phyloP scores from a whole-genome alignment of 257 asterid genomes.

The Cynanchum wilfordii region DNA sequence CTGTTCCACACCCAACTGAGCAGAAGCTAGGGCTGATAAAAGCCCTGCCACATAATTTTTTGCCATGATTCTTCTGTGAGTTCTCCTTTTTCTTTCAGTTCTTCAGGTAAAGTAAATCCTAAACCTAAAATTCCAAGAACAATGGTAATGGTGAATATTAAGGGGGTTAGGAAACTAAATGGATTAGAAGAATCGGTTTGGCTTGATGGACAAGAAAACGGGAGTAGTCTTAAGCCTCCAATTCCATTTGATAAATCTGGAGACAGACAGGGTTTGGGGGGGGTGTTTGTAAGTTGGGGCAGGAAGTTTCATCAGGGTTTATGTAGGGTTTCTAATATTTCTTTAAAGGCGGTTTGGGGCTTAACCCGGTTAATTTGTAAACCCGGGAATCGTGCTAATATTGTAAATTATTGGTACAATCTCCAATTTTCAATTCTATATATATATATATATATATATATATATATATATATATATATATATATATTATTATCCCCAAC shows the following conservation, averaged over 20 bases:
- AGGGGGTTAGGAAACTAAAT: not conserved
- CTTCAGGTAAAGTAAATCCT: not conserved
- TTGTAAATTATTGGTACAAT: too few relatives aligned
- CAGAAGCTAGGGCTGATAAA: constrained; percentile 58
- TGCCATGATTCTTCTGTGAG: constrained; percentile 29
- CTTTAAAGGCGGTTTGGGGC: not conserved
- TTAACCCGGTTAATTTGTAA: not conserved
- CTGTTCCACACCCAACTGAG: constrained; percentile 39
- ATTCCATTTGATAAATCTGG: not conserved
- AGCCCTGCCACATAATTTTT: constrained; percentile 53
- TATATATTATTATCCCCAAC: too few relatives aligned
- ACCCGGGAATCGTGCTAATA: not conserved
- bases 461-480: too few relatives aligned
- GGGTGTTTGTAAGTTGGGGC: not conserved
- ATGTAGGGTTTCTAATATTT: constrained; percentile 33
- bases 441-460: too few relatives aligned
- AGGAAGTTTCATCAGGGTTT: constrained; percentile 31
- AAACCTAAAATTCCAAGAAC: not conserved
- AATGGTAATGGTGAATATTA: not conserved
- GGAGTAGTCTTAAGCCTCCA: not conserved
- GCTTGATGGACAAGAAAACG: constrained; percentile 17
- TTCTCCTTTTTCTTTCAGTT: not conserved
- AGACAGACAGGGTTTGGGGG: not conserved
- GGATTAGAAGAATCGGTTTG: not conserved
- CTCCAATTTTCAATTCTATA: too few relatives aligned